These are phyloP conservation scores for Chaetothyriales sp. DNA, from an alignment of 2,329 filamentous ascomycete species.

Conservation along the genomic window DNA sequence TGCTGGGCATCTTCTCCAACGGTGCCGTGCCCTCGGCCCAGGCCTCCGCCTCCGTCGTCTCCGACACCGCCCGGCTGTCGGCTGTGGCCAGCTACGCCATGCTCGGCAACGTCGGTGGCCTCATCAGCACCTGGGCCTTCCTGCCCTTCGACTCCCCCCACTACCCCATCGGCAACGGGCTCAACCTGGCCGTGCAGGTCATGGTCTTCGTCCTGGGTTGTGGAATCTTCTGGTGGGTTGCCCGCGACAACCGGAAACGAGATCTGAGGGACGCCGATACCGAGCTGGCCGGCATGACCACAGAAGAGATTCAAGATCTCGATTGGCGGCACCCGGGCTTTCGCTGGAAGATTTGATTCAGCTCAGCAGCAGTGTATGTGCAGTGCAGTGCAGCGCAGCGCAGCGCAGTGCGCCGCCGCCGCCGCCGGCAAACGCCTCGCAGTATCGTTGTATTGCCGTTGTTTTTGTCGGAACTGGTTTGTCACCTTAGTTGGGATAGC, in stretches of 20 bases:
- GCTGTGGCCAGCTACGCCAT: constrained; percentile 55
- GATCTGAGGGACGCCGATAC: constrained; percentile 36
- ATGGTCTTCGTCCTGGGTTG: constrained; percentile 39
- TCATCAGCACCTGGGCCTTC: constrained; percentile 52
- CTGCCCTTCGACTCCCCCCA: constrained; percentile 48
- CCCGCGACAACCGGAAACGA: constrained; percentile 44
- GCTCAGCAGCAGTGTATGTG: no score
- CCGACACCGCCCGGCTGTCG: constrained; percentile 51
- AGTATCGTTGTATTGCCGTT: no score
- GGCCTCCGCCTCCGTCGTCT: constrained; percentile 54
- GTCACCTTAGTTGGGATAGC: no score
- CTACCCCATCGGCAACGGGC: constrained; percentile 55
- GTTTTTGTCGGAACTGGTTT: no score
- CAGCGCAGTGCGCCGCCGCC: no score
- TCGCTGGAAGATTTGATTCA: constrained; percentile 36
- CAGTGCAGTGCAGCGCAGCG: no score
- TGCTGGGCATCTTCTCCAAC: constrained; percentile 46
- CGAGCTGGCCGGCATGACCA: constrained; percentile 39
- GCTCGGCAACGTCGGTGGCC: constrained; percentile 56
- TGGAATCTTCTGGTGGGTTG: constrained; percentile 44
- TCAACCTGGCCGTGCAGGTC: constrained; percentile 51
- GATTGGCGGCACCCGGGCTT: constrained; percentile 55
- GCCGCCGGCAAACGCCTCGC: no score
- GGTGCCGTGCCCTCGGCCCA: constrained; percentile 53
- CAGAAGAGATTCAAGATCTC: constrained; percentile 41